Conservation (phyloP, 2,329 filamentous ascomycete genomes). For the Fusarium miscanthi region DNA sequence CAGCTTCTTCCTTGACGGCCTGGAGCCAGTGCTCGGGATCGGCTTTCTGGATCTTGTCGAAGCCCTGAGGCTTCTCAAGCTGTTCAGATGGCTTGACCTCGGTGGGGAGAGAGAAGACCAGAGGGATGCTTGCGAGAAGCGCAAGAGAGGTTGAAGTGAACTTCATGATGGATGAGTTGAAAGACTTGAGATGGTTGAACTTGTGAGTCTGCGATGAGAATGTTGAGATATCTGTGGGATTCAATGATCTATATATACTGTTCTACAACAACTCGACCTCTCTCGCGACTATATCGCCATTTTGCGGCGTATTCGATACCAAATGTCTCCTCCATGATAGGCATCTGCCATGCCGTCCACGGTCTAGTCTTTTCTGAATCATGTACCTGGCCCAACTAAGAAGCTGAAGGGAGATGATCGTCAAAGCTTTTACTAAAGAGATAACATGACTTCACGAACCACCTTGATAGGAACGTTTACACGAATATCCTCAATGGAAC, state of each 20-base stretch:
- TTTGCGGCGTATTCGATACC: not conserved
- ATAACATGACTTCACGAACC: not conserved
- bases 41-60: not conserved
- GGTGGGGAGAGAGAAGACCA: not conserved
- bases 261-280: rapidly evolving
- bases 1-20: not conserved
- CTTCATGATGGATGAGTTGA: not conserved
- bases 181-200: not conserved
- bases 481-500: not conserved
- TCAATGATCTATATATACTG: not conserved
- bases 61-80: not conserved
- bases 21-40: not conserved
- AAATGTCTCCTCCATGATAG: too few relatives aligned
- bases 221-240: not conserved
- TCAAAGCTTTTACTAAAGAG: not conserved
- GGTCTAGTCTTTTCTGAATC: not conserved
- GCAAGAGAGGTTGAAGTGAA: not conserved
- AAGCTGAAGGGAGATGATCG: not conserved
- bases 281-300: not conserved
- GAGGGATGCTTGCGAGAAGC: not conserved
- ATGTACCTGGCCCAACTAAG: not conserved
- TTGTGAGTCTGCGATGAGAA: not conserved
- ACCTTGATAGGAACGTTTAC: not conserved
- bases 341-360: not conserved
- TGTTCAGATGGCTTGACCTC: not conserved